Conservation (phyloP, 345 rosid genomes). For the Boechera retrofracta region DNA sequence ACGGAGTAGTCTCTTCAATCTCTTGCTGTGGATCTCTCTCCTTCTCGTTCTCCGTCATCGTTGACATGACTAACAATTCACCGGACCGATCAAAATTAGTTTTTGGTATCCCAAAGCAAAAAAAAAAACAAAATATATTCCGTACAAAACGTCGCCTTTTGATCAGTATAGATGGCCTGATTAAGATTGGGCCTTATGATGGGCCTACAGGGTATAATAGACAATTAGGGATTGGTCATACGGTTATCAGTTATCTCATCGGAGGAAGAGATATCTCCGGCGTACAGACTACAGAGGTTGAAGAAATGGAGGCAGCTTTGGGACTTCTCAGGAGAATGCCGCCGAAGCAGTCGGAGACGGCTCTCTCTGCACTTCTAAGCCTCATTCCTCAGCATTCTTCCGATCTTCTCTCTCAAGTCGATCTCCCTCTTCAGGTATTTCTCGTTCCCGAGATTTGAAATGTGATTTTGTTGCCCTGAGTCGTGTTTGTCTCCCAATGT, state of each 20-base stretch:
- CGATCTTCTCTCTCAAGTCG: conserved; percentile 98
- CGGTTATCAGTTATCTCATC: conserved; percentile 7
- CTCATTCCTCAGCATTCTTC: conserved; percentile 92
- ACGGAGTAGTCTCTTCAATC: conserved; percentile 57
- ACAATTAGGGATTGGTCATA: background rate
- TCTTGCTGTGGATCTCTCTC: conserved; percentile 42
- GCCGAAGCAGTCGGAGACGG: conserved; percentile 87
- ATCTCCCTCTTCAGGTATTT: conserved; percentile 91
- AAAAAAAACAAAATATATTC: background rate
- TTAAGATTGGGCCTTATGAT: background rate
- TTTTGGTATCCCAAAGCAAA: background rate
- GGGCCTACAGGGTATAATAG: background rate
- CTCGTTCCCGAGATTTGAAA: conserved; percentile 3
- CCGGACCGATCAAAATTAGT: conserved; percentile 4
- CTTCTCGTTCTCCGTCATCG: conserved; percentile 35
- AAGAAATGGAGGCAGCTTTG: conserved; percentile 84
- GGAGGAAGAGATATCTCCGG: conserved; percentile 37
- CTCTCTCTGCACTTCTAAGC: conserved; percentile 91
- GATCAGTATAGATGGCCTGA: background rate
- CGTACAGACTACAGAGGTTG: conserved; percentile 1
- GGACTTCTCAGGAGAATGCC: conserved; percentile 93
- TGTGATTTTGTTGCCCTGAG: background rate
- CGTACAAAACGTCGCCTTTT: background rate
- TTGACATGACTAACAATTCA: conserved; percentile 33
- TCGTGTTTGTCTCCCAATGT: background rate